A percentile compares a stretch with the other conserved stretches of the same genome.
phyloP scores from a whole-genome alignment of 2,329 filamentous ascomycete species.

The Zasmidium cellare region DNA sequence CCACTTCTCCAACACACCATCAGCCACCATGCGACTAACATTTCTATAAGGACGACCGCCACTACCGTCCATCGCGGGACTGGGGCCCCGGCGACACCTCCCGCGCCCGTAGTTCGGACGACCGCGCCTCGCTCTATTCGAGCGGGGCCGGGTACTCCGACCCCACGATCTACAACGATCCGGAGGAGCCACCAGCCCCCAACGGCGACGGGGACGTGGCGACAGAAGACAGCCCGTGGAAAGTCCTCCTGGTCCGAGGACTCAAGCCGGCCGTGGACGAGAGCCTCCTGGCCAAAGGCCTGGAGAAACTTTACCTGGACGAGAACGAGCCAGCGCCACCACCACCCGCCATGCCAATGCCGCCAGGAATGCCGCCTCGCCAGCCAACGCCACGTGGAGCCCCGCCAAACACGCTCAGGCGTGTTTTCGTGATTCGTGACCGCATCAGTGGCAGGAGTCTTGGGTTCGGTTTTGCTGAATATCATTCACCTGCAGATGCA shows the following conservation, averaged over 20 bases:
- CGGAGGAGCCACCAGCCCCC: slow-evolving; percentile 19
- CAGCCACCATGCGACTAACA: neutral
- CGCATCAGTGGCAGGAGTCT: slow-evolving; percentile 70
- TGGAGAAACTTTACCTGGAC: slow-evolving; percentile 68
- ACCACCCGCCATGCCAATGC: slow-evolving; percentile 4
- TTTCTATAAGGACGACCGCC: neutral
- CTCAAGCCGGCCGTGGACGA: slow-evolving; percentile 71
- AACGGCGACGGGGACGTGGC: slow-evolving; percentile 27
- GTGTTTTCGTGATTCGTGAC: slow-evolving; percentile 76
- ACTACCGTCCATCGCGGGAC: neutral
- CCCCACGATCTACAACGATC: slow-evolving; percentile 15
- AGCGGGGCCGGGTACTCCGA: slow-evolving; percentile 11
- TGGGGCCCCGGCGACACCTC: neutral
- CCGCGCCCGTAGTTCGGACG: neutral
- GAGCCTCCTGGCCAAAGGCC: slow-evolving; percentile 69
- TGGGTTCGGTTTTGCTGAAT: slow-evolving; percentile 83
- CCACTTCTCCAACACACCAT: neutral
- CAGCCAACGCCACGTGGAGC: slow-evolving; percentile 42
- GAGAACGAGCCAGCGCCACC: slow-evolving; percentile 10
- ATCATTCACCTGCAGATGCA: slow-evolving; percentile 71
- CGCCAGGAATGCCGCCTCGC: neutral
- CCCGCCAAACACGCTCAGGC: slow-evolving; percentile 69
- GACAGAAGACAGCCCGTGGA: slow-evolving; percentile 16
- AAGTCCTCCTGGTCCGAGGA: slow-evolving; percentile 65
- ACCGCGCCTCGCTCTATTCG: neutral